Evolutionary conservation across 768 basidiomycete species (phyloP), one percentile per base, ranked within the genome.

Genomic region (Heimioporus sp.): DNA sequence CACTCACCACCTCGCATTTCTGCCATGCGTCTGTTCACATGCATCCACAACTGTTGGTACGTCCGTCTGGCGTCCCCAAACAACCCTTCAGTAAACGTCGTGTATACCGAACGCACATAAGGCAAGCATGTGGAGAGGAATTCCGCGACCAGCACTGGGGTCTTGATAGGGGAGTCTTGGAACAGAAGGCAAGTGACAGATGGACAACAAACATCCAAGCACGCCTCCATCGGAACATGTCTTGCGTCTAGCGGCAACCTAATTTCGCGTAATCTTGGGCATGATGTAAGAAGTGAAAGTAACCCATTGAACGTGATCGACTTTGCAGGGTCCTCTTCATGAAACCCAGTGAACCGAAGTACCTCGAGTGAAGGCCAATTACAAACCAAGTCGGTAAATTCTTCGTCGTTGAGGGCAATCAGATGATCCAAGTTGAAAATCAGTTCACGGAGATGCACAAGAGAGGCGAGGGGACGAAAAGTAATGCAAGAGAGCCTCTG

Each of bases 391-490:
- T 6, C 13, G 0, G 37, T 34, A 11, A 55, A 41, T 17, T 46
- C 47, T 0, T 39, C 39, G 4, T 56, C 52, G 4, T 43, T 13
- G 35, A 56, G 3, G 2, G 36, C 28, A 7, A 39, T 32, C 3
- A 32, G 24, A 16, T 32, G 17, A 13, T 48, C 21, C n/a, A 47
- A 20, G 10, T 31, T 3, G 32, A 57, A 40, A 9, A 40, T 32
- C 20, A 55, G 42, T 20, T 17, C 13, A n/a, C 42, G 46, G 13
- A 57, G 49, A 11, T 47, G 19, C 17, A 20, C 32, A 3, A 57
- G 39, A 17, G 52, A 36, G 7, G 9, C 19, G 34, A 54, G 46
- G 20, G 46, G 53, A 17, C 6, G 30, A 8, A 51, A 30, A 4
- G 15, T 48, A 11, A 51, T 46, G 15, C 41, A 45, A 2, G 52